phyloP scores from a whole-genome alignment of 1,139 yeast genomes.

The Yamadazyma pseudoaaseri region DNA sequence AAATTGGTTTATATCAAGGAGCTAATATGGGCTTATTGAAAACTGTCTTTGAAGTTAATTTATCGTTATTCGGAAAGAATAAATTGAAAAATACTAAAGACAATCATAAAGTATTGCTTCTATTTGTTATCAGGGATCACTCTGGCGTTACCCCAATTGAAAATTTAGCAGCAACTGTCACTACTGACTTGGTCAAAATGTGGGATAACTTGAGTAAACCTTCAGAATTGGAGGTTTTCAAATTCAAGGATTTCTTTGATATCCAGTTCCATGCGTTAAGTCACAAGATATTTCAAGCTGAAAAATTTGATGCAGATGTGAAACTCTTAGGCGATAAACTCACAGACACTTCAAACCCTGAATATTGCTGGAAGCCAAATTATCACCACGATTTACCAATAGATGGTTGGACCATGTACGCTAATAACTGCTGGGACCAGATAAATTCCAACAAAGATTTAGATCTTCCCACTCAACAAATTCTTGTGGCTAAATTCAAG shows the following conservation, averaged over 20 bases:
- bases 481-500: slow-evolving; percentile 87
- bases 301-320: slow-evolving; percentile 67
- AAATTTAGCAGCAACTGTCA: slow-evolving; percentile 66
- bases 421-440: slow-evolving; percentile 91
- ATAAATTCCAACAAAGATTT: slow-evolving; percentile 90
- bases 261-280: slow-evolving; percentile 77
- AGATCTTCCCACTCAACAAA: slow-evolving; percentile 95
- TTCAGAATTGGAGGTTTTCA: slow-evolving; percentile 48
- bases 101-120: slow-evolving; percentile 66
- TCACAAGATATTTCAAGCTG: slow-evolving; percentile 81
- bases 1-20: slow-evolving; percentile 94
- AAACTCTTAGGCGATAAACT: slow-evolving; percentile 62
- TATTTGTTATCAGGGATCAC: slow-evolving; percentile 91
- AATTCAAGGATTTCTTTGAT: slow-evolving; percentile 78
- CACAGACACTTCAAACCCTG: slow-evolving; percentile 28
- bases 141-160: slow-evolving; percentile 83
- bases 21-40: slow-evolving; percentile 94
- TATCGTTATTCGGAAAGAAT: slow-evolving; percentile 65
- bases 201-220: slow-evolving; percentile 84
- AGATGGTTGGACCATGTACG: slow-evolving; percentile 95
- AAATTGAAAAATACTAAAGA: slow-evolving; percentile 33
- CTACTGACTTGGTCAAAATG: slow-evolving; percentile 67
- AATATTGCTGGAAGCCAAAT: slow-evolving; percentile 59
- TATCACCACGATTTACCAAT: slow-evolving; percentile 88
- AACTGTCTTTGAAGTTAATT: slow-evolving; percentile 94